phyloP scores from a whole-genome alignment of 768 basidiomycete species.

The Boletus reticuloceps region DNA sequence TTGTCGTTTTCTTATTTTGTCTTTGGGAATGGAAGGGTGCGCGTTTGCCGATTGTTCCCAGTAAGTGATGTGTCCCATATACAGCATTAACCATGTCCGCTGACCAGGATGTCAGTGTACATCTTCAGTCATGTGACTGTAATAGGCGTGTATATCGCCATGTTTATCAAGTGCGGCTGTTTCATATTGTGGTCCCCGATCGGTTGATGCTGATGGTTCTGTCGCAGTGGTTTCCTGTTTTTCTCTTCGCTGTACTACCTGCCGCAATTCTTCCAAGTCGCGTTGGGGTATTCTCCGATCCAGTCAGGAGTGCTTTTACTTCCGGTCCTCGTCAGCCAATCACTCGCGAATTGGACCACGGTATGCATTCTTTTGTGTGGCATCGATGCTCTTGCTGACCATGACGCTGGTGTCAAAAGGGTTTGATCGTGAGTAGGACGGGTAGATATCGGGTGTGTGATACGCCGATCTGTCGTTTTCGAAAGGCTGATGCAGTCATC shows the following conservation, averaged over 20 bases:
- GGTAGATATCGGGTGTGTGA: constrained; percentile 55
- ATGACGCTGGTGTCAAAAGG: constrained; percentile 33
- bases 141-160: constrained; percentile 62
- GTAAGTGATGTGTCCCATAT: constrained; percentile 33
- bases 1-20: constrained; percentile 57
- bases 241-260: constrained; percentile 68
- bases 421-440: constrained; percentile 59
- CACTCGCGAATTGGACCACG: constrained; percentile 51
- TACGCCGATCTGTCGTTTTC: background rate
- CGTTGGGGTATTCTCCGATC: constrained; percentile 63
- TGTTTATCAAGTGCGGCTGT: constrained; percentile 58
- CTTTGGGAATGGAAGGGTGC: constrained; percentile 74
- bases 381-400: background rate
- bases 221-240: constrained; percentile 53
- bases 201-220: background rate
- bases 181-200: background rate
- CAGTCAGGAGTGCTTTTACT: constrained; percentile 64
- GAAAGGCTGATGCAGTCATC: background rate
- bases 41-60: constrained; percentile 68
- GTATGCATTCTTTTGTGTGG: constrained; percentile 33
- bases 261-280: constrained; percentile 75
- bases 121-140: constrained; percentile 71
- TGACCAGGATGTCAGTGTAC: constrained; percentile 46
- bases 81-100: background rate
- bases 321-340: constrained; percentile 65